phyloP scores from a whole-genome alignment of 129 eudicot species.

The Centella asiatica region DNA sequence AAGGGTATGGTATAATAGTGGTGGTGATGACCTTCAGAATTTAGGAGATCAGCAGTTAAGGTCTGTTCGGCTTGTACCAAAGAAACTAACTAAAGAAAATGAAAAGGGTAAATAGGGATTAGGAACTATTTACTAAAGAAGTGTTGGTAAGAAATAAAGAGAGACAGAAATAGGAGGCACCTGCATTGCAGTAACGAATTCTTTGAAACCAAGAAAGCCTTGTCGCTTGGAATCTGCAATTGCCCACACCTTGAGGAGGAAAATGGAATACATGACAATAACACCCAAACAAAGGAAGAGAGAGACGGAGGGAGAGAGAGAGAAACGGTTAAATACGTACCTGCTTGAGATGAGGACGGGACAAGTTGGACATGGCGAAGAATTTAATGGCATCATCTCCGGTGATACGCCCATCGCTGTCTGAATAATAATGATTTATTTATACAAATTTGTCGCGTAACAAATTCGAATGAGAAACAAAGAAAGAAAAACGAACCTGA shows the following conservation, averaged over 20 bases:
- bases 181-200: slow-evolving; percentile 90
- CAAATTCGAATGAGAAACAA: too few relatives aligned
- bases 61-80: slow-evolving; percentile 76
- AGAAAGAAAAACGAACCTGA: too few relatives aligned
- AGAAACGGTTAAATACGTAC: too few relatives aligned
- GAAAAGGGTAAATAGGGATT: slow-evolving; percentile 13
- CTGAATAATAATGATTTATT: slow-evolving; percentile 26
- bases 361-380: slow-evolving; percentile 62
- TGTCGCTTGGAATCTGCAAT: slow-evolving; percentile 85
- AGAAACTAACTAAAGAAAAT: slow-evolving; percentile 57
- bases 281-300: too few relatives aligned
- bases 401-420: slow-evolving; percentile 82
- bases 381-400: slow-evolving; percentile 77
- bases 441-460: too few relatives aligned
- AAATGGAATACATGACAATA: too few relatives aligned
- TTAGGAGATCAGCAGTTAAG: slow-evolving; percentile 44
- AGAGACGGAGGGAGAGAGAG: too few relatives aligned
- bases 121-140: not conserved
- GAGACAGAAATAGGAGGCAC: slow-evolving; percentile 21
- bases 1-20: not conserved
- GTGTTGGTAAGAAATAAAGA: slow-evolving; percentile 2
- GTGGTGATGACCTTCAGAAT: slow-evolving; percentile 39
- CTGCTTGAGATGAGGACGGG: slow-evolving; percentile 83
- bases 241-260: slow-evolving; percentile 72
- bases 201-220: slow-evolving; percentile 76